phyloP scores from a whole-genome alignment of 768 basidiomycete species.

The Clitopilus passeckerianus region DNA sequence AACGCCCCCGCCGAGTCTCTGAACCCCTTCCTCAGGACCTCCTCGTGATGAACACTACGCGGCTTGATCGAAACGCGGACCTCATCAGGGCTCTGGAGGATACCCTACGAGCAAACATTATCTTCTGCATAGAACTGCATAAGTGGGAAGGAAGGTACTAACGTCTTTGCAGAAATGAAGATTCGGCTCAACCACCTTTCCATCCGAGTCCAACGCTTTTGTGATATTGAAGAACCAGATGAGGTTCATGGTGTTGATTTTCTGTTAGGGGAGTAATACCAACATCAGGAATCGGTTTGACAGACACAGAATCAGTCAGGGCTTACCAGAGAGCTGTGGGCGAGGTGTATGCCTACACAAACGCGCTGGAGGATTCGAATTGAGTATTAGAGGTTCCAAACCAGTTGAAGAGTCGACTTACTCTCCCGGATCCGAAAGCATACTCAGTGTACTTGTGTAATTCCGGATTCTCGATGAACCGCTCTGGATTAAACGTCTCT shows the following conservation, averaged over 20 bases:
- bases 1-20: neutral
- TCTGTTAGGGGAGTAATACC: too few relatives aligned
- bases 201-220: constrained; percentile 1
- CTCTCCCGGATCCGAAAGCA: neutral
- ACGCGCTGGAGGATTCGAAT: neutral
- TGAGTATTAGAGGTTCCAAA: too few relatives aligned
- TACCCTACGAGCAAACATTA: too few relatives aligned
- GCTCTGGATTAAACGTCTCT: neutral
- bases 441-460: neutral
- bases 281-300: too few relatives aligned
- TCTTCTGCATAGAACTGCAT: too few relatives aligned
- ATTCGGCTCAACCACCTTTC: too few relatives aligned
- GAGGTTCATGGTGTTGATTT: constrained; percentile 5
- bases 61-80: neutral
- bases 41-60: neutral
- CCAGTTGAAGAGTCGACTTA: too few relatives aligned
- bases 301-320: too few relatives aligned
- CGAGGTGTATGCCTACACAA: neutral
- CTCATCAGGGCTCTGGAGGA: neutral
- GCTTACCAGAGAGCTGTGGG: neutral
- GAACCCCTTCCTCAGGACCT: neutral
- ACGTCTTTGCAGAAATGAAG: neutral
- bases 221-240: constrained; percentile 24
- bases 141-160: too few relatives aligned
- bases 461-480: neutral